These are phyloP conservation scores for Xanthoparmelia taractica DNA, from an alignment of 495 filamentous ascomycete species.

Conservation along the genomic window DNA sequence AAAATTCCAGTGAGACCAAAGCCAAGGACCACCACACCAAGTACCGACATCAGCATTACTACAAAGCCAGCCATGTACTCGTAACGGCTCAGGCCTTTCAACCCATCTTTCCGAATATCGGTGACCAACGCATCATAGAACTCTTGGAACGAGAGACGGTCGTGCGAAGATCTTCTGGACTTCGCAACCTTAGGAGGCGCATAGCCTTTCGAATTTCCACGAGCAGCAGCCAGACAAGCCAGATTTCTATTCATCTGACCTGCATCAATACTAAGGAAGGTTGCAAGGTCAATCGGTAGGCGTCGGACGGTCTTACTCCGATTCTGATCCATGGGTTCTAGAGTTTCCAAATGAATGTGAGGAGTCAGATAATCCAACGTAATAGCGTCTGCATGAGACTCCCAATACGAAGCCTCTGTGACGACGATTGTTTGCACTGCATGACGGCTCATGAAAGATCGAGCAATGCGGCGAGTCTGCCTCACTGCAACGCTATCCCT, in stretches of 20 bases:
- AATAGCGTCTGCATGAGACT: slow-evolving; percentile 34
- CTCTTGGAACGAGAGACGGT: not conserved
- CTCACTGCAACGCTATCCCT: slow-evolving; percentile 42
- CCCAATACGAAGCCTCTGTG: slow-evolving; percentile 51
- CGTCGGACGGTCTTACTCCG: slow-evolving; percentile 47
- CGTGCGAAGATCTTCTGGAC: not conserved
- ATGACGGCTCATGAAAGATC: slow-evolving; percentile 58
- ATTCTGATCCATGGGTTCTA: slow-evolving; percentile 40
- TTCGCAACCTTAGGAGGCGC: not conserved
- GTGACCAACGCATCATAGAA: slow-evolving; percentile 9
- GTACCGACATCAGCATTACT: slow-evolving; percentile 2
- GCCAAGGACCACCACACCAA: slow-evolving; percentile 8
- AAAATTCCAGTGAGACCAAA: slow-evolving; percentile 9
- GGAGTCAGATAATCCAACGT: slow-evolving; percentile 48
- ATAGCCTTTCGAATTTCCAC: not conserved
- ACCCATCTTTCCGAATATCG: slow-evolving; percentile 6
- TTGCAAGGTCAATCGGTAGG: slow-evolving; percentile 63
- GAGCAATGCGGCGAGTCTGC: slow-evolving; percentile 47
- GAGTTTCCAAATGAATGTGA: slow-evolving; percentile 64
- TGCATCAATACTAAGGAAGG: slow-evolving; percentile 64
- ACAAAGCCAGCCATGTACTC: slow-evolving; percentile 13
- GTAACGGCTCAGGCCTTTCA: slow-evolving; percentile 5
- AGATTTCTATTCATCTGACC: slow-evolving; percentile 68
- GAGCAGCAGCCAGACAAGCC: slow-evolving; percentile 46
- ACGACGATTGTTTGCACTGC: slow-evolving; percentile 60